Conservation (phyloP, 768 basidiomycete genomes). For the Pleurotus djamor region DNA sequence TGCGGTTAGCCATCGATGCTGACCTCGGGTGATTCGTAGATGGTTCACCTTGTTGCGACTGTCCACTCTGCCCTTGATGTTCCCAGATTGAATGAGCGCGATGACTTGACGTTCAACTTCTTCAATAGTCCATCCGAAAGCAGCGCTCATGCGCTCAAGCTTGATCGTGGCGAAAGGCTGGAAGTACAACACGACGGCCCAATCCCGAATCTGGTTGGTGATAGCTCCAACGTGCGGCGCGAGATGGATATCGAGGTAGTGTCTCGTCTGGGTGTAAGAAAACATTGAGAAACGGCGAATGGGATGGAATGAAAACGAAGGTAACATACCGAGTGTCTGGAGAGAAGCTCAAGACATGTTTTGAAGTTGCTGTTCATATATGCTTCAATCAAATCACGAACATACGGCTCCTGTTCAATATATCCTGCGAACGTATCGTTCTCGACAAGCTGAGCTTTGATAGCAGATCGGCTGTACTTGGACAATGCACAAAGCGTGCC, state of each 20-base stretch:
- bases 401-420: conserved; percentile 84
- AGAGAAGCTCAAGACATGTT: conserved; percentile 71
- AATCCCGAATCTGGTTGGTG: conserved; percentile 67
- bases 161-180: conserved; percentile 85
- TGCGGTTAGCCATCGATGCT: too few relatives aligned
- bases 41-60: conserved; percentile 77
- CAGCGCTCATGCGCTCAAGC: conserved; percentile 79
- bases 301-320: not conserved
- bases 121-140: conserved; percentile 80
- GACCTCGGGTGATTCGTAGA: too few relatives aligned
- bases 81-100: conserved; percentile 69
- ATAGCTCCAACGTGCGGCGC: conserved; percentile 64
- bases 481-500: conserved; percentile 84
- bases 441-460: conserved; percentile 67
- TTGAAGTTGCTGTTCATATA: conserved; percentile 90
- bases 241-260: conserved; percentile 78
- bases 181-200: conserved; percentile 86
- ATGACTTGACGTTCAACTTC: conserved; percentile 77
- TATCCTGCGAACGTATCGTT: conserved; percentile 71
- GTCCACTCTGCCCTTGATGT: conserved; percentile 83
- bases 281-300: not conserved
- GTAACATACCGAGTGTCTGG: conserved; percentile 62
- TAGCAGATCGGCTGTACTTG: conserved; percentile 62
- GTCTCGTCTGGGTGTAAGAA: conserved; percentile 56
- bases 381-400: conserved; percentile 82